Evolutionary conservation across 106 monocot species (phyloP).

Genomic region (Dendrobium officinale): DNA sequence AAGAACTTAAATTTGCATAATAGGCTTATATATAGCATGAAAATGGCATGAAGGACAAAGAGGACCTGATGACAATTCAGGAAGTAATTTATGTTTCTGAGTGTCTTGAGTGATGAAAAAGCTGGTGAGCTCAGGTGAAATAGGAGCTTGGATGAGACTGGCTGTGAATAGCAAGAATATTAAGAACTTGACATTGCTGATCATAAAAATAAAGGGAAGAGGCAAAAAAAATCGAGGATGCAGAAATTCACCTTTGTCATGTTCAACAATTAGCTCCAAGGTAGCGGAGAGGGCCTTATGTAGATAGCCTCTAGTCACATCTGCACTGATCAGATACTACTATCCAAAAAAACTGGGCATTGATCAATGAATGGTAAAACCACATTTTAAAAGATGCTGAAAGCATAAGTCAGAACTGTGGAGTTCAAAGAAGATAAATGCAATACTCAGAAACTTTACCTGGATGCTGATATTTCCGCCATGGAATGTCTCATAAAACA

Average conservation of each 20-base stretch:
- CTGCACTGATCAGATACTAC: slow-evolving; percentile 28
- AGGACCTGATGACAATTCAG: slow-evolving; percentile 37
- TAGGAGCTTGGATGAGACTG: slow-evolving; percentile 12
- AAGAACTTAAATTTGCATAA: too few relatives aligned
- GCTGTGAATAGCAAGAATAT: neutral
- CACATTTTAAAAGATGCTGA: neutral
- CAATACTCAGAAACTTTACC: slow-evolving; percentile 11
- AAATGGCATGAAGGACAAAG: neutral
- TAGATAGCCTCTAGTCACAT: slow-evolving; percentile 27
- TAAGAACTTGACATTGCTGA: neutral
- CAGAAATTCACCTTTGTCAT: slow-evolving; percentile 15
- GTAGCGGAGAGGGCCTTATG: slow-evolving; percentile 28
- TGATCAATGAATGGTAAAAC: neutral
- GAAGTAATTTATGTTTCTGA: slow-evolving; percentile 47
- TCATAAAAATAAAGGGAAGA: neutral
- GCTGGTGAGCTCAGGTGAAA: slow-evolving; percentile 21
- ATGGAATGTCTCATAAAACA: slow-evolving; percentile 39
- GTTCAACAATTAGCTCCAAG: slow-evolving; percentile 33
- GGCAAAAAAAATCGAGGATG: neutral
- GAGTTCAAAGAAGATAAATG: too few relatives aligned
- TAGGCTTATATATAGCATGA: neutral
- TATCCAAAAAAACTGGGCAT: slow-evolving; percentile 13
- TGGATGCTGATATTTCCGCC: slow-evolving; percentile 44
- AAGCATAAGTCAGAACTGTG: neutral
- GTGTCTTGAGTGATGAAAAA: slow-evolving; percentile 46